Evolutionary conservation across 1,284 basidiomycete genomes (phyloP), one percentile per base, ranked within the genome.

Genomic region (Violaceomyces palustris): DNA sequence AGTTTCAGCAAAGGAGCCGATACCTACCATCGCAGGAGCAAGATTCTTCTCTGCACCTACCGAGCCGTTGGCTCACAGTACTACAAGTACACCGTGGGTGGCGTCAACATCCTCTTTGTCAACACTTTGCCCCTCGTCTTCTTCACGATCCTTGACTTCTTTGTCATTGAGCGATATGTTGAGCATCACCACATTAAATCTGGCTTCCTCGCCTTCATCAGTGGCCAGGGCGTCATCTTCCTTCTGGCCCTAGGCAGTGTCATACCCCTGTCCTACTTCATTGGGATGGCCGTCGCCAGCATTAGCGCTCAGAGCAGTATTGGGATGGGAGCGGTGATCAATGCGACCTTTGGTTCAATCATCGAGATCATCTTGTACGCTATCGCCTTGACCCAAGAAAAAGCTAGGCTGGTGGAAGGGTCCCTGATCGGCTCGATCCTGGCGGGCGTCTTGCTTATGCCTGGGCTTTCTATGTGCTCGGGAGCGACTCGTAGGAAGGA

Each of bases 271-370:
- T 92, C 88, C 6, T 99, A 98, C 79, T 99, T 96, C 77, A 97
- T 99, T 68, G 94, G 94, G 18, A 98, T 98, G 94, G 94, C 94
- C 2, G 94, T 99, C 44, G 94, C 94, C 1, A 92, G 88, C 38
- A 98, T 99, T 71, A 91, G 88, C 18, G 93, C 94, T 0, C 94
- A 98, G 73, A 93, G 88, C 0, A 91, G 87, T 12, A 99, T 99
- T 57, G 94, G 94, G 11, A 97, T 98, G 91, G 94, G 94, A 53
- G 94, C 94, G 0, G 93, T 98, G 62, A 98, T 99, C 79, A 99
- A 99, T 74, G 94, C 94, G 0, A 94, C 91, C 0, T 99, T 99
- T 67, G 94, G 94, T 73, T 93, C 89, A 9, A 85, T 98, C 70
- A 92, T 99, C 73, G 94, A 99, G 75, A 88, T 99, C 64, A 82